Conservation (phyloP, 2,329 filamentous ascomycete genomes). For the Aspergillus fischeri region DNA sequence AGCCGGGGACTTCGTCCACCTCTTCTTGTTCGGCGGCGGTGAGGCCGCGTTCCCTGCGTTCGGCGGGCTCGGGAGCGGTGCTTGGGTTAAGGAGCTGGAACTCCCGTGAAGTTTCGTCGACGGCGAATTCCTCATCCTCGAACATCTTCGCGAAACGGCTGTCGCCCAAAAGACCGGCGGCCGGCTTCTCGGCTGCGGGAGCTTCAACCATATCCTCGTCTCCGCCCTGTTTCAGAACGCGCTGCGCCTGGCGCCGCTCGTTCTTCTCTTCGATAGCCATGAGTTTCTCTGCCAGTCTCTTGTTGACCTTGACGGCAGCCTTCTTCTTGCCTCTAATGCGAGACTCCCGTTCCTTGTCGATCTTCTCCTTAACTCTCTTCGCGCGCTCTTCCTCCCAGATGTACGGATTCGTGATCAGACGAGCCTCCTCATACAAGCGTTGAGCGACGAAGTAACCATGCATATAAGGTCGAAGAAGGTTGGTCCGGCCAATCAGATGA, state of each 20-base stretch:
- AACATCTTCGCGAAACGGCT: conserved; percentile 84
- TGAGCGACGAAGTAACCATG: conserved; percentile 97
- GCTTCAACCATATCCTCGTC: conserved; percentile 44
- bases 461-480: conserved; percentile 91
- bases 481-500: conserved; percentile 86
- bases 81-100: conserved; percentile 88
- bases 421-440: conserved; percentile 90
- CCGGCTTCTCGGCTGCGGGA: conserved; percentile 25
- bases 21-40: conserved; percentile 62
- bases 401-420: conserved; percentile 88
- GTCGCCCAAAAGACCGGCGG: conserved; percentile 70
- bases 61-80: conserved; percentile 48
- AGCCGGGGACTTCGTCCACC: conserved; percentile 47
- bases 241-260: conserved; percentile 42
- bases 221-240: conserved; percentile 52
- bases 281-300: conserved; percentile 59
- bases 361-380: conserved; percentile 89
- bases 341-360: conserved; percentile 93
- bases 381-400: conserved; percentile 87
- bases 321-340: conserved; percentile 93
- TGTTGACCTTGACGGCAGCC: conserved; percentile 83
- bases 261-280: conserved; percentile 57
- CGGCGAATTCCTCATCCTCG: conserved; percentile 85
- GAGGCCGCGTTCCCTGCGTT: conserved; percentile 46
- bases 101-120: conserved; percentile 84